Evolutionary conservation across 2,329 filamentous ascomycete species (phyloP), one percentile per base, ranked within the genome.

Genomic region (Meredithiella fracta): DNA sequence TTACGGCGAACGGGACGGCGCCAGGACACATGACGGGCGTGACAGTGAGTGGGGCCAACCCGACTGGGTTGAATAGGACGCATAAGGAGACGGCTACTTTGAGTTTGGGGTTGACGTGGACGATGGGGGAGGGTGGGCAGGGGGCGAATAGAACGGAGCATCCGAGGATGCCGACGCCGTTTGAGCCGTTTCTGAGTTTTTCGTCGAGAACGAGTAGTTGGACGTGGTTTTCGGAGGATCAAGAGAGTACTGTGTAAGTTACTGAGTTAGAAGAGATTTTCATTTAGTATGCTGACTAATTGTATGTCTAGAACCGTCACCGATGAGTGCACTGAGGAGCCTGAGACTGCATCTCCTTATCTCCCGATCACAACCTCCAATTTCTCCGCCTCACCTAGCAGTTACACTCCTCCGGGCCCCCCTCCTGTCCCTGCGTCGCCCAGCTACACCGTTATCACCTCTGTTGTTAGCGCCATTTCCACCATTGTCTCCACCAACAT

Each of bases 51-150:
- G 40, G 31, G 23, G 37, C 40, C n/a, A 26, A 58, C 29, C 53
- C 56, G 11, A 49, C 47, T 25, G 20, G 52, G 23, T 52, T 55
- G 6, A 55, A 58, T 25, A 51, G 47, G 15, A 58, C 56, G 25
- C 38, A 34, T 25, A 22, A 20, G 22, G 44, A 9, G 22, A 49
- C 44, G 8, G 44, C 22, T 3, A 23, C 9, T 9, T 23, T 49
- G 44, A 52, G 25, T 4, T 44, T 58, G 31, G 34, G 53, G 15
- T 26, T 47, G 7, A 58, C 29, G 11, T 49, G 34, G 34, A 37
- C 25, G 17, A 25, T 22, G 17, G 23, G 44, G 44, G 22, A 8
- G 44, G 44, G 25, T 4, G 17, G 25, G 15, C 11, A 23, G 20
- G 44, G 17, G 44, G 3, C 15, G 22, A 49, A 49, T 25, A 14